Conservation (phyloP, 495 filamentous ascomycete species). For the Neurospora sublineolata region DNA sequence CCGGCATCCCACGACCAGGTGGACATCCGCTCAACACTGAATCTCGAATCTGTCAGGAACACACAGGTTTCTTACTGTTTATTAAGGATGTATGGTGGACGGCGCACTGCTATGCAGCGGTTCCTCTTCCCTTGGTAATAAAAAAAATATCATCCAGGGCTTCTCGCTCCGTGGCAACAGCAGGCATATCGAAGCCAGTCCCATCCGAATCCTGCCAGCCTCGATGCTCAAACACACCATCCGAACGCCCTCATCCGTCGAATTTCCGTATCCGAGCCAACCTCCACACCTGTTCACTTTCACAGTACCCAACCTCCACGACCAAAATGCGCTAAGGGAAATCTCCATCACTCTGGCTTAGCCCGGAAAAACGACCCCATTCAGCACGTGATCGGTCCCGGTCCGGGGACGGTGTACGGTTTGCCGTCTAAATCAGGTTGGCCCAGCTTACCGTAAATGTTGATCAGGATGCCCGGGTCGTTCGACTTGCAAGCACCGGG, state of each 20-base stretch:
- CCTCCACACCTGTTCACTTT: neutral
- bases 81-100: neutral
- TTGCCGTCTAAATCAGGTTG: constrained; percentile 36
- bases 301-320: neutral
- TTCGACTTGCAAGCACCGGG: constrained; percentile 41
- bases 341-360: neutral
- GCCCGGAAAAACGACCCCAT: neutral
- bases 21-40: neutral
- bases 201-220: neutral
- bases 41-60: neutral
- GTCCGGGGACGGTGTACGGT: constrained; percentile 33
- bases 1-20: neutral
- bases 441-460: constrained; percentile 40
- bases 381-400: constrained; percentile 32
- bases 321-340: neutral
- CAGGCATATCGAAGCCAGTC: neutral
- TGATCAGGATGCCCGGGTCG: constrained; percentile 42
- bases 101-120: neutral
- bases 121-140: neutral
- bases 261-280: neutral
- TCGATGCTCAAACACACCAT: neutral
- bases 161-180: neutral
- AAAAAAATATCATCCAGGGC: neutral
- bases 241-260: neutral
- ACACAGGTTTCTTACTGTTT: neutral